These are phyloP conservation scores for Saitozyma podzolica DNA, from an alignment of 768 basidiomycete genomes.

Conservation along the genomic window DNA sequence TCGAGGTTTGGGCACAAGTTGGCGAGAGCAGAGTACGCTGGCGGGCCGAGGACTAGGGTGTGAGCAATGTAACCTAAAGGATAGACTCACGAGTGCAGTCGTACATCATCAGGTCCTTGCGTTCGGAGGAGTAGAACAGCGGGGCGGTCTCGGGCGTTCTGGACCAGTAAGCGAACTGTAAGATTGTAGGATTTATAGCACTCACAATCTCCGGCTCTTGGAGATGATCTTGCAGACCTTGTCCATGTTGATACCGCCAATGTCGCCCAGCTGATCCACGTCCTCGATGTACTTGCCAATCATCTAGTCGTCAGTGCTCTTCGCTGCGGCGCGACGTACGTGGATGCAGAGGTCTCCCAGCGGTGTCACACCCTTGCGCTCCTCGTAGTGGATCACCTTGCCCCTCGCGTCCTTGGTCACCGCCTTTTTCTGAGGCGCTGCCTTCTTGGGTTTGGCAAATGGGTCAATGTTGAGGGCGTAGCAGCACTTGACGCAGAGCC, in stretches of 20 bases:
- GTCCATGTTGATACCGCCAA: constrained; percentile 79
- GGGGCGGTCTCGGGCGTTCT: constrained; percentile 77
- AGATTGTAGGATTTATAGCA: constrained; percentile 25
- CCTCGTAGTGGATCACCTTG: constrained; percentile 67
- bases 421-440: constrained; percentile 26
- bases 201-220: constrained; percentile 77
- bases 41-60: constrained; percentile 64
- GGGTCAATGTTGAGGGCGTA: constrained; percentile 76
- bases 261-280: constrained; percentile 70
- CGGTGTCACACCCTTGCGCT: constrained; percentile 62
- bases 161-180: constrained; percentile 13
- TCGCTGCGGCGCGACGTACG: constrained; percentile 34
- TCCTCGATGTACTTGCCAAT: constrained; percentile 84
- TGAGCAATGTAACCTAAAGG: background rate
- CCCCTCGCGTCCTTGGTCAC: constrained; percentile 68
- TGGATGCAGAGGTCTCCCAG: constrained; percentile 80
- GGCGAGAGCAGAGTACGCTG: constrained; percentile 69
- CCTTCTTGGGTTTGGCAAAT: constrained; percentile 67
- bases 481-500: constrained; percentile 79
- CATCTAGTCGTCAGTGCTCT: constrained; percentile 47
- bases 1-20: constrained; percentile 82
- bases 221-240: constrained; percentile 78
- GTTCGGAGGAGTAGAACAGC: constrained; percentile 77
- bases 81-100: constrained; percentile 83
- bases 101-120: constrained; percentile 70